Conservation (phyloP, 2,329 filamentous ascomycete species). For the Ilyonectria mors-panacis region DNA sequence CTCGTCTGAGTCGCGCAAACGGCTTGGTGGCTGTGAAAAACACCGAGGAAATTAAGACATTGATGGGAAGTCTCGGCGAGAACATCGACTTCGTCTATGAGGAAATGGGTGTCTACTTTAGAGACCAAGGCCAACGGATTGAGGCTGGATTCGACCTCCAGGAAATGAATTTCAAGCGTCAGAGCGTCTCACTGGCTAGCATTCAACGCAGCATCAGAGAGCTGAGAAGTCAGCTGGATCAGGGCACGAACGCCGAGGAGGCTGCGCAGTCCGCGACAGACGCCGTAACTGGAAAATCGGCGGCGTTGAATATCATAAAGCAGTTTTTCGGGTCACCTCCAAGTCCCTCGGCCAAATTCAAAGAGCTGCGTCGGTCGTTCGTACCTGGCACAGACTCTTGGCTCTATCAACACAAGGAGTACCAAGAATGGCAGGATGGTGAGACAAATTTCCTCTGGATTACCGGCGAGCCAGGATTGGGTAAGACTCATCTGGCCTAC, state of each 20-base stretch:
- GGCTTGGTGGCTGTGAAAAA: background rate
- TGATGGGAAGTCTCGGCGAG: background rate
- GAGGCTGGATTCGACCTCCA: background rate
- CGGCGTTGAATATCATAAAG: background rate
- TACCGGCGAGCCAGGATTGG: background rate
- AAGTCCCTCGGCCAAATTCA: background rate
- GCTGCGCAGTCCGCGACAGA: background rate
- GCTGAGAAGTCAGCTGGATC: background rate
- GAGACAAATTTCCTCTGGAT: background rate
- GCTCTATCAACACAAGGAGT: background rate
- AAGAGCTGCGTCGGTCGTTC: background rate
- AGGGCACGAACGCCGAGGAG: background rate
- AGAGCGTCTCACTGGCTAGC: background rate
- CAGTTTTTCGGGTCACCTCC: background rate
- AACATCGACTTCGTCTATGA: background rate
- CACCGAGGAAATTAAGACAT: background rate
- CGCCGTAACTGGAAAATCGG: background rate
- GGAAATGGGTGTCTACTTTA: background rate
- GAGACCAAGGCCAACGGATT: background rate
- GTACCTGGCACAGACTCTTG: background rate
- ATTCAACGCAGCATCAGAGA: background rate
- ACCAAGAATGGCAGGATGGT: background rate
- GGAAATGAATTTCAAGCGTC: background rate
- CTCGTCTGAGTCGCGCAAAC: background rate
- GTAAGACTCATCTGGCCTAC: background rate